These are phyloP conservation scores for Arthrobotrys iridis DNA, from an alignment of 2,329 filamentous ascomycete species.

Conservation along the genomic window DNA sequence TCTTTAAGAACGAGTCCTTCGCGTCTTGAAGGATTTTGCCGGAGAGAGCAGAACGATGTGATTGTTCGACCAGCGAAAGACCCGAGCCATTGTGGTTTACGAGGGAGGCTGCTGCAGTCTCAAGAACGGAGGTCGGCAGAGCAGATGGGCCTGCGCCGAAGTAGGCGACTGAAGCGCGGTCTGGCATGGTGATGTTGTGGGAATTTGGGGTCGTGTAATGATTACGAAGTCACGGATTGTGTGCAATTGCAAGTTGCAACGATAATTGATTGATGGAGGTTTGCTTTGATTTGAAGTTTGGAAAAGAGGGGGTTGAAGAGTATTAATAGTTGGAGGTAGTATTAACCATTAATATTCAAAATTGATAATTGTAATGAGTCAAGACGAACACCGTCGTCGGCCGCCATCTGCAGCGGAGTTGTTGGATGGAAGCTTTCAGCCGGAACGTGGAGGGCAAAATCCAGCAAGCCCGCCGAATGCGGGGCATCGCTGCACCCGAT, in stretches of 20 bases:
- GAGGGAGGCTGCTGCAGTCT: conserved; percentile 78
- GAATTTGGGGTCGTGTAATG: not conserved
- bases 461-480: conserved; percentile 46
- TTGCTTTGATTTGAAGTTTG: not conserved
- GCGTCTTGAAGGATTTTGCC: conserved; percentile 80
- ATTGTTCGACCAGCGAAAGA: conserved; percentile 87
- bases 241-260: not conserved
- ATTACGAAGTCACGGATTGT: not conserved
- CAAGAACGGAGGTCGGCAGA: conserved; percentile 81
- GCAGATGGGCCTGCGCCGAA: conserved; percentile 92
- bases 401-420: conserved; percentile 2
- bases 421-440: conserved; percentile 17
- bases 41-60: conserved; percentile 83
- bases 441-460: conserved; percentile 23
- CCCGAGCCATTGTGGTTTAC: conserved; percentile 83
- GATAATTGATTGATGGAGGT: not conserved
- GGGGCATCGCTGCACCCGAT: conserved; percentile 10
- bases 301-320: not conserved
- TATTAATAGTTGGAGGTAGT: conserved; percentile 24
- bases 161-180: conserved; percentile 79
- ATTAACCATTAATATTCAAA: conserved; percentile 16
- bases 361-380: conserved; percentile 30
- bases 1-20: conserved; percentile 74
- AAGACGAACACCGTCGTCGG: conserved; percentile 38
- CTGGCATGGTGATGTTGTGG: conserved; percentile 68